phyloP scores from a whole-genome alignment of 257 asterid genomes.

The Paraleonurus japonicus region DNA sequence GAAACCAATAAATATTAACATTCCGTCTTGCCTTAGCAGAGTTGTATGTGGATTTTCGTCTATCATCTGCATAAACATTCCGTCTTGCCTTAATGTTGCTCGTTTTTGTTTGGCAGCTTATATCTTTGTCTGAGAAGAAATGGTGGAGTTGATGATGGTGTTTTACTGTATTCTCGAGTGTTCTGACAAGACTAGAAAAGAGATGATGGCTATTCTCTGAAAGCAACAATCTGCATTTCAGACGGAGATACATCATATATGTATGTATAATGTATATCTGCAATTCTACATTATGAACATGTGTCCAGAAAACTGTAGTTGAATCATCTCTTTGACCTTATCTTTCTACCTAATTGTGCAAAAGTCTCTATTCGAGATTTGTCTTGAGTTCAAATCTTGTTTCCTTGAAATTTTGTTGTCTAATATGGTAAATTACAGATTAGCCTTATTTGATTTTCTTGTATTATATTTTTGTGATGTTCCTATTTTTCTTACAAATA shows the following conservation, averaged over 20 bases:
- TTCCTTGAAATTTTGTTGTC: not conserved
- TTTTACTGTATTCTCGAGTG: not conserved
- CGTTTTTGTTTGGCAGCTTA: slow-evolving; percentile 49
- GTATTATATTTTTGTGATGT: not conserved
- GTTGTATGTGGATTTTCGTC: not conserved
- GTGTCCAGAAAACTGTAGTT: slow-evolving; percentile 1
- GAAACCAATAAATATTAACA: too few species aligned
- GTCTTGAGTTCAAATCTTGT: not conserved
- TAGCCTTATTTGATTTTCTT: not conserved
- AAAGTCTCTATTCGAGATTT: not conserved
- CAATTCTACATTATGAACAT: not conserved
- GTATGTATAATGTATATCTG: slow-evolving; percentile 1
- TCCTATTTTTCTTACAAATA: not conserved
- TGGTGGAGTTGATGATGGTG: slow-evolving; percentile 43
- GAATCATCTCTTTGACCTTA: not conserved
- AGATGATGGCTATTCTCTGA: not conserved
- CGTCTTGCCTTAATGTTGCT: not conserved
- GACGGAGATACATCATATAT: not conserved
- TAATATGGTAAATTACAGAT: not conserved
- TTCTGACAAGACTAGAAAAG: not conserved
- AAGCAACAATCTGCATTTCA: not conserved
- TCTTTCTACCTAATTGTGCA: not conserved
- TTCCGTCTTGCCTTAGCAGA: not conserved
- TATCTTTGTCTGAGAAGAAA: slow-evolving; percentile 73
- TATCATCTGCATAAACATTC: not conserved